A percentile compares a stretch with the other conserved stretches of the same genome.
These are phyloP conservation scores for Dendrobium nobile DNA, from an alignment of 106 monocot genomes.

Conservation along the genomic window DNA sequence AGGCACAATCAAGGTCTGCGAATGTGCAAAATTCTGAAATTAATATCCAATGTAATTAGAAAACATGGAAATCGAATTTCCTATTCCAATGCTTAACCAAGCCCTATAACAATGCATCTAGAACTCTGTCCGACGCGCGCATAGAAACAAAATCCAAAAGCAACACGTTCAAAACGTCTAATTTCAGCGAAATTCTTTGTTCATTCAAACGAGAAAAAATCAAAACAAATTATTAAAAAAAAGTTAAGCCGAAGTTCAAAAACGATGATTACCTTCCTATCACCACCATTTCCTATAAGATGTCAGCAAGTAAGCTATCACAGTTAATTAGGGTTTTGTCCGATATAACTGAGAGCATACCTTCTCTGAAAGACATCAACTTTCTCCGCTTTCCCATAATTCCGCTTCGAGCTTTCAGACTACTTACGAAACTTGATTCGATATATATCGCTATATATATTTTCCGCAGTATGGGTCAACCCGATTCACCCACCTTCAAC, in stretches of 20 bases:
- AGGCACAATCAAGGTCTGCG: background rate
- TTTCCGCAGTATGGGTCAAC: no score
- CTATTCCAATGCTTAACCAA: background rate
- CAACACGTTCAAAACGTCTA: background rate
- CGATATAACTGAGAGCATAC: background rate
- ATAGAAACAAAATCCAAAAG: background rate
- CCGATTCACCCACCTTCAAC: no score
- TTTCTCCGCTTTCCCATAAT: background rate
- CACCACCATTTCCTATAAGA: background rate
- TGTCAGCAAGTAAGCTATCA: background rate
- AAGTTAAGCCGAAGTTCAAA: background rate
- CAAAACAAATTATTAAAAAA: background rate
- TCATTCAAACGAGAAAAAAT: background rate
- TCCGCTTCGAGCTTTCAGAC: background rate
- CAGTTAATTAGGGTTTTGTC: background rate
- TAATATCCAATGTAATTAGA: background rate
- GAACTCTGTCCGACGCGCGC: background rate
- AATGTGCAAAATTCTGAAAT: background rate
- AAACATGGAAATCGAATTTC: background rate
- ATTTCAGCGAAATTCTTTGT: background rate
- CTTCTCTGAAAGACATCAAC: background rate
- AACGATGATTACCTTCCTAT: background rate
- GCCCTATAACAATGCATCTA: background rate
- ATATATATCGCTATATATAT: no score
- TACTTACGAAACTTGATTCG: background rate